A percentile compares a stretch with the other conserved stretches of the same genome.
Evolutionary conservation across 1,284 basidiomycete species (phyloP).

Genomic region (Puccinia coronata): DNA sequence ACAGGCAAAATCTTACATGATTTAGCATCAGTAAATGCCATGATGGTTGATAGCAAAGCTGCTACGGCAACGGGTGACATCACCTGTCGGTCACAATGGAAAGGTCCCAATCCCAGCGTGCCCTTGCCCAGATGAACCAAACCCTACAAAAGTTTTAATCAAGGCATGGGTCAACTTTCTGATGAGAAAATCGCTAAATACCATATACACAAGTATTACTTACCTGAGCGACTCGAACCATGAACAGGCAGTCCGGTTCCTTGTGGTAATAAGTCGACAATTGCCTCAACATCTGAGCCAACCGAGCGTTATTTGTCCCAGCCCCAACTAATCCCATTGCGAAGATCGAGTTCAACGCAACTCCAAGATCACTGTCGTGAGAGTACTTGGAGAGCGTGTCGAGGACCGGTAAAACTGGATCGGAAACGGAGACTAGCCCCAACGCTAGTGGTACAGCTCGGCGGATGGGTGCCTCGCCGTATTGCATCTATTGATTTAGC

Average conservation of each 20-base stretch:
- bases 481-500: constrained; percentile 73
- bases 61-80: constrained; percentile 87
- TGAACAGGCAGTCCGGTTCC: constrained; percentile 94
- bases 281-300: constrained; percentile 96
- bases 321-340: constrained; percentile 99
- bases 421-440: constrained; percentile 89
- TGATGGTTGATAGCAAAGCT: constrained; percentile 83
- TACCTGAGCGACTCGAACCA: constrained; percentile 86
- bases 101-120: constrained; percentile 95
- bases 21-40: constrained; percentile 91
- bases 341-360: constrained; percentile 95
- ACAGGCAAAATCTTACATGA: constrained; percentile 68
- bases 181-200: not conserved
- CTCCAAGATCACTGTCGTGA: constrained; percentile 94
- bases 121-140: constrained; percentile 99
- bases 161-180: not conserved
- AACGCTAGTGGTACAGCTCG: constrained; percentile 94
- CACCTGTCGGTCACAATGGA: constrained; percentile 87
- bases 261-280: constrained; percentile 96
- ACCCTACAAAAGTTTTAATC: constrained; percentile 62
- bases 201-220: not conserved
- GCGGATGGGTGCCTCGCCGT: constrained; percentile 90
- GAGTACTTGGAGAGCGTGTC: constrained; percentile 99
- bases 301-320: constrained; percentile 94
- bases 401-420: constrained; percentile 91